Percentiles rank a stretch among this genome's conserved stretches.
Conservation (phyloP, 75 land plant species). For the Azolla pinnata region DNA sequence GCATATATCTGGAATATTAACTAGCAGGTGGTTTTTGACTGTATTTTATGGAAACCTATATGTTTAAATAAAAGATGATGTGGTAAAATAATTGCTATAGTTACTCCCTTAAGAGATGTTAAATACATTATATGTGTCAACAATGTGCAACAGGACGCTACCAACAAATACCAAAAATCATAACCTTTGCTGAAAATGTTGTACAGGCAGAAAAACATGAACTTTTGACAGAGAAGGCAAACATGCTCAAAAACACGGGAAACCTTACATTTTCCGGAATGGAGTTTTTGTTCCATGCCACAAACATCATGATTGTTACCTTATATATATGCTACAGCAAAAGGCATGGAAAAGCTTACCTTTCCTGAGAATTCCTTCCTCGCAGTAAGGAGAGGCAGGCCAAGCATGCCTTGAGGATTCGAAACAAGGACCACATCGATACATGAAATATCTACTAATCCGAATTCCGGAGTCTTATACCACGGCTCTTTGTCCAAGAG, state of each 20-base stretch:
- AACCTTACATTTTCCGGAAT: too few species aligned
- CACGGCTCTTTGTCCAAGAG: constrained; percentile 48
- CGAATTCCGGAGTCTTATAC: constrained; percentile 51
- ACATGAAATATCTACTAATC: constrained; percentile 44
- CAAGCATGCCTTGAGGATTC: constrained; percentile 67
- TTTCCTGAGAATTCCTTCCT: constrained; percentile 46
- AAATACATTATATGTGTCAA: not conserved
- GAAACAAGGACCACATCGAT: constrained; percentile 72
- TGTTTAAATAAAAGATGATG: too few species aligned
- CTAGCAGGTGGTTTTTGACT: too few species aligned
- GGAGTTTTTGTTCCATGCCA: too few species aligned
- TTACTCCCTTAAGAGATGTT: not conserved
- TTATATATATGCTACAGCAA: not conserved
- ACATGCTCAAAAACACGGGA: too few species aligned
- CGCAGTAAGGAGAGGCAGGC: constrained; percentile 72
- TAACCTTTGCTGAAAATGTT: too few species aligned
- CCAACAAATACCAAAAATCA: too few species aligned
- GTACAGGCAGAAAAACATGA: too few species aligned
- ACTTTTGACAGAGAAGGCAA: too few species aligned
- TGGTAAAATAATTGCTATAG: not conserved
- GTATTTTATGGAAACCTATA: constrained; percentile 7
- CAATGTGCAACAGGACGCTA: too few species aligned
- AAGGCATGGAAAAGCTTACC: constrained; percentile 21
- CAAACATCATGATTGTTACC: too few species aligned
- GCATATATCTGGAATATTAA: constrained; percentile 82